Conservation (phyloP, 306 rosid genomes). For the Quercus alba region DNA sequence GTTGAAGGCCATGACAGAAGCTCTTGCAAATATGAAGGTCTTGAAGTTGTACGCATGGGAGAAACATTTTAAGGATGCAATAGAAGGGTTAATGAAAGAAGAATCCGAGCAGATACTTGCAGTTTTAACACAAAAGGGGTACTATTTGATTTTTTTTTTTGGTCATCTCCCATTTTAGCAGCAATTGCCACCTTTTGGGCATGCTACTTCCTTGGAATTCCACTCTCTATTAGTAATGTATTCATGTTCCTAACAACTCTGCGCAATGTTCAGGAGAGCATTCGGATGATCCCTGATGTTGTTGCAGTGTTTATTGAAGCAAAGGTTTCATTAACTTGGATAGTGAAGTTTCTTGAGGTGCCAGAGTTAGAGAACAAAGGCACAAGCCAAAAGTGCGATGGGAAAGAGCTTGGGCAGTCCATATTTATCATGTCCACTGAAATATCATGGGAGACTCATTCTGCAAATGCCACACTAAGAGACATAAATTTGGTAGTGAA, state of each 20-base stretch:
- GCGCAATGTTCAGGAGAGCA: constrained; percentile 29
- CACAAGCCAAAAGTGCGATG: background rate
- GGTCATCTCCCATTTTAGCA: constrained; percentile 26
- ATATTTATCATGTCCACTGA: constrained; percentile 6
- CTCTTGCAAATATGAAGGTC: constrained; percentile 30
- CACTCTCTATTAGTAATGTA: constrained; percentile 16
- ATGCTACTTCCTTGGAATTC: constrained; percentile 26
- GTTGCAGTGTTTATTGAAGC: constrained; percentile 27
- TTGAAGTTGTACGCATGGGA: constrained; percentile 37
- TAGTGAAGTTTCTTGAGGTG: constrained; percentile 27
- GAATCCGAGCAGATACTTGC: constrained; percentile 10
- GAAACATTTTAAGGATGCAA: constrained; percentile 17
- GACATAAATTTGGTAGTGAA: constrained; percentile 18
- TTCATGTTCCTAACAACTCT: constrained; percentile 29
- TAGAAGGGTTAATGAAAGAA: constrained; percentile 21
- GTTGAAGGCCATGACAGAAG: constrained; percentile 22
- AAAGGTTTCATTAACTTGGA: constrained; percentile 22
- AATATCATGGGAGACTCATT: constrained; percentile 27
- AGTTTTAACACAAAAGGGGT: constrained; percentile 5
- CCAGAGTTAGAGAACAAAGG: constrained; percentile 11
- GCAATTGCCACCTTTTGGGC: constrained; percentile 22
- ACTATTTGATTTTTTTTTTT: constrained; percentile 12
- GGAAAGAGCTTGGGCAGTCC: constrained; percentile 2
- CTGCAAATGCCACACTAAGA: constrained; percentile 13
- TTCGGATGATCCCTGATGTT: constrained; percentile 21